Percentiles rank a stretch among this genome's conserved stretches.
Conservation (phyloP, 139 green algal genomes). For the Volvox reticuliferus region DNA sequence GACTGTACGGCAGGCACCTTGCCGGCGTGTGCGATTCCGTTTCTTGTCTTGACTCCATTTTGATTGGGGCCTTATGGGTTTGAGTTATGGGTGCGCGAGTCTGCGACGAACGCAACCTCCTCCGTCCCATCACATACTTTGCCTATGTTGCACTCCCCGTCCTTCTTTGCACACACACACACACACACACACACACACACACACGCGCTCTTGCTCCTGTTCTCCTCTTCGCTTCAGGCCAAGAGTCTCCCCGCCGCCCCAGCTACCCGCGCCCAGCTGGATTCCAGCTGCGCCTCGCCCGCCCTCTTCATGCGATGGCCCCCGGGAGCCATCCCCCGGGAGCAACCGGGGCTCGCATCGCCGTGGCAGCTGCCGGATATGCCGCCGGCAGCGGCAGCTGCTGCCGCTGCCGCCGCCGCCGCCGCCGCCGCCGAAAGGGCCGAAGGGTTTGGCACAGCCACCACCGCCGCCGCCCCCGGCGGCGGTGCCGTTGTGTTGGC, state of each 20-base stretch:
- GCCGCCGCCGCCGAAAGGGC: background rate
- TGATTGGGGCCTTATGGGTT: no score
- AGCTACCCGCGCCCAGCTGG: conserved; percentile 51
- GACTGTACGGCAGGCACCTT: no score
- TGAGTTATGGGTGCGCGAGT: no score
- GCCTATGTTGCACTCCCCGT: background rate
- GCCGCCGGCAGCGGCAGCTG: background rate
- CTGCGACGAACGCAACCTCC: no score
- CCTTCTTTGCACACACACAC: background rate
- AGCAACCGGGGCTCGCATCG: conserved; percentile 38
- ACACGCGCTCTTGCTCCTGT: no score
- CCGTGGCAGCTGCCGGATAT: conserved; percentile 26
- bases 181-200: background rate
- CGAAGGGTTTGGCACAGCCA: background rate
- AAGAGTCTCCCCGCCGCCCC: conserved; percentile 61
- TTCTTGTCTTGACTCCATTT: no score
- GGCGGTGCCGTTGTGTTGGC: background rate
- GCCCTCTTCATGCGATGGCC: conserved; percentile 45
- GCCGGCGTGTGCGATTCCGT: no score
- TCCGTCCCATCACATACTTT: no score
- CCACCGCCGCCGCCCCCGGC: background rate
- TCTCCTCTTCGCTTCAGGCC: conserved; percentile 10
- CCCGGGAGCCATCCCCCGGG: background rate
- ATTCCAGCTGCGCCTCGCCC: conserved; percentile 50
- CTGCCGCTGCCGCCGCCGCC: background rate